Evolutionary conservation across 768 basidiomycete genomes (phyloP).

Genomic region (Suillus decipiens): DNA sequence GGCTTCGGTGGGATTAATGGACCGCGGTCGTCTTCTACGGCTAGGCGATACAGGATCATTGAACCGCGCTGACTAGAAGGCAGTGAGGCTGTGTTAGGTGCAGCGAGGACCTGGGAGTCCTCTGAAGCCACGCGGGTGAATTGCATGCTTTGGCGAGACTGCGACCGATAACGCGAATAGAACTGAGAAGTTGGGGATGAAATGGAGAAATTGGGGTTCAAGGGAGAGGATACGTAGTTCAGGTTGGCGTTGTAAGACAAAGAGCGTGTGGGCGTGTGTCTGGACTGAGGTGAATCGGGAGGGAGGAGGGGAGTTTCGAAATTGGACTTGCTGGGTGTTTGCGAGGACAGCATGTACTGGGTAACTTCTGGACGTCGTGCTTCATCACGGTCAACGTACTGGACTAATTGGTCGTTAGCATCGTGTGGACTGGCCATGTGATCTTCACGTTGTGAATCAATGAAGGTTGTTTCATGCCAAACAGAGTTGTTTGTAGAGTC

Average conservation of each 20-base stretch:
- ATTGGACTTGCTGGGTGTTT: constrained; percentile 28
- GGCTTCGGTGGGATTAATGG: constrained; percentile 35
- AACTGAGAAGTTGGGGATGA: constrained; percentile 16
- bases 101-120: constrained; percentile 43
- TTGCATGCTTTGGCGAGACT: constrained; percentile 41
- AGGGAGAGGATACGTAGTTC: constrained; percentile 51
- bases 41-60: constrained; percentile 69
- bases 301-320: constrained; percentile 34
- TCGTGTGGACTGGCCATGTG: constrained; percentile 1
- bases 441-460: not conserved
- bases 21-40: constrained; percentile 36
- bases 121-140: constrained; percentile 47
- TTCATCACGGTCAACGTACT: not conserved
- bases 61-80: constrained; percentile 44
- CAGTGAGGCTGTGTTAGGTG: constrained; percentile 24
- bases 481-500: not conserved
- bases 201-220: constrained; percentile 44
- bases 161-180: constrained; percentile 36
- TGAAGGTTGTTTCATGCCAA: constrained; percentile 1
- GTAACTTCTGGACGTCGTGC: not conserved
- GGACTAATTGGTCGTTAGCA: not conserved
- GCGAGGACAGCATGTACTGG: constrained; percentile 11
- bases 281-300: constrained; percentile 14
- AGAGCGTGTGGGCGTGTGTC: constrained; percentile 28
- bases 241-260: constrained; percentile 19